Evolutionary conservation across 2,329 filamentous ascomycete species (phyloP), one percentile per base, ranked within the genome.

Genomic region (Stenocarpella maydis): DNA sequence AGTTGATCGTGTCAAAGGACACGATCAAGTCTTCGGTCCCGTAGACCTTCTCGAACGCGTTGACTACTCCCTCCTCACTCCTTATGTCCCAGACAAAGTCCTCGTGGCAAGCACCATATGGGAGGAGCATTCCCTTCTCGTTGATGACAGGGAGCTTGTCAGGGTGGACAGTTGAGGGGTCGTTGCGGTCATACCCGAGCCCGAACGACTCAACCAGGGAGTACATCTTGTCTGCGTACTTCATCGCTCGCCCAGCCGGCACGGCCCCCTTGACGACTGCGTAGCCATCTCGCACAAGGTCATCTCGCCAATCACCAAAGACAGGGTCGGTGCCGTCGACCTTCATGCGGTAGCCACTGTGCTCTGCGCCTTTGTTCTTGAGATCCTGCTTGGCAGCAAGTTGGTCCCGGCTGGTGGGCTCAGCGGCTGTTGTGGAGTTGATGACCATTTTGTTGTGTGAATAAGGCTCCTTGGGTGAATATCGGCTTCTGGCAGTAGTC

Each of bases 71-170:
- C 12, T 82, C 82, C 75, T 85, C 84, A 3, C 77, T 76, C n/a
- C 83, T 81, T n/a, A 85, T 77, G 10, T 77, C 78, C 84, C 84
- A 85, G 4, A 82, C 80, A 71, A 85, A 86, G 70, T 82, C 77
- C 70, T 86, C 84, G 71, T 86, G 84, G 1, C 80, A 75, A 3
- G 83, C 80, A 0, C 78, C 83, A 63, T 87, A 87, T 39, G 78
- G 74, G 31, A 82, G 75, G 71, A 82, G 82, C 78, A 85, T 85
- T 43, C 84, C 83, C 75, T 84, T 85, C 72, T 84, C 82, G 72
- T 80, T 83, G 73, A 84, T 81, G 15, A 72, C 68, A 7, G 71
- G 70, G 6, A 73, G 70, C 49, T 71, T 69, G 64, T 70, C 71
- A 8, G 68, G 61, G 65, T 70, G 68, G 19, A 70, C 63, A 2